Conservation (phyloP, 148 eudicot genomes). For the Nepenthes mirabilis region DNA sequence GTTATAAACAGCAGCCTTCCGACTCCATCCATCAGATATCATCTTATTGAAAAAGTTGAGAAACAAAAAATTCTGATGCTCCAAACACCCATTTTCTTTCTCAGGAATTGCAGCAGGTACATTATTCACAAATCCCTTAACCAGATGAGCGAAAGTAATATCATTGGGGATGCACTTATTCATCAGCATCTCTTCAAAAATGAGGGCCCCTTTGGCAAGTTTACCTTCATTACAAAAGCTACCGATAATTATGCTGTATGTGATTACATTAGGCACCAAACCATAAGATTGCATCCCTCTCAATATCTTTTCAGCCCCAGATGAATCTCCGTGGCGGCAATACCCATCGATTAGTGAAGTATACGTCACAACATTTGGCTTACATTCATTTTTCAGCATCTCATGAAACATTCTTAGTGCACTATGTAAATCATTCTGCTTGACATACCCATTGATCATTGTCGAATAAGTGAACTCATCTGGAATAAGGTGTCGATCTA, state of each 20-base stretch:
- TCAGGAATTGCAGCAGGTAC: constrained; percentile 4
- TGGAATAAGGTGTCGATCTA: constrained; percentile 24
- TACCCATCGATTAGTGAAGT: constrained; percentile 40
- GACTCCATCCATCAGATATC: constrained; percentile 46
- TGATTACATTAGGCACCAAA: constrained; percentile 38
- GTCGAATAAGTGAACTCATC: constrained; percentile 84
- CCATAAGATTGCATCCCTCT: constrained; percentile 29
- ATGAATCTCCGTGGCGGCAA: constrained; percentile 22
- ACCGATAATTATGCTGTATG: constrained; percentile 33
- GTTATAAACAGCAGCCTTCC: constrained; percentile 48
- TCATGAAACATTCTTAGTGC: constrained; percentile 53
- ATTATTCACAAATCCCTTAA: constrained; percentile 55
- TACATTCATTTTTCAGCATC: constrained; percentile 39
- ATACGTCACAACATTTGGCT: constrained; percentile 41
- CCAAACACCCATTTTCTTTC: constrained; percentile 13
- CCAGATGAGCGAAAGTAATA: constrained; percentile 56
- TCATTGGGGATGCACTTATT: constrained; percentile 52
- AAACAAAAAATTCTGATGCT: constrained; percentile 18
- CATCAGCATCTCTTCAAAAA: constrained; percentile 38
- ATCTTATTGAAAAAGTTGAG: constrained; percentile 30
- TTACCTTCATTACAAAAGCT: constrained; percentile 38
- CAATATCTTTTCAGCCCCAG: constrained; percentile 23
- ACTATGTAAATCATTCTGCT: constrained; percentile 25
- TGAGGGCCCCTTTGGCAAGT: constrained; percentile 27
- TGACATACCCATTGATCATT: constrained; percentile 60